Base-by-base conservation (phyloP, 495 filamentous ascomycete genomes). In the Tirmania nivea region DNA sequence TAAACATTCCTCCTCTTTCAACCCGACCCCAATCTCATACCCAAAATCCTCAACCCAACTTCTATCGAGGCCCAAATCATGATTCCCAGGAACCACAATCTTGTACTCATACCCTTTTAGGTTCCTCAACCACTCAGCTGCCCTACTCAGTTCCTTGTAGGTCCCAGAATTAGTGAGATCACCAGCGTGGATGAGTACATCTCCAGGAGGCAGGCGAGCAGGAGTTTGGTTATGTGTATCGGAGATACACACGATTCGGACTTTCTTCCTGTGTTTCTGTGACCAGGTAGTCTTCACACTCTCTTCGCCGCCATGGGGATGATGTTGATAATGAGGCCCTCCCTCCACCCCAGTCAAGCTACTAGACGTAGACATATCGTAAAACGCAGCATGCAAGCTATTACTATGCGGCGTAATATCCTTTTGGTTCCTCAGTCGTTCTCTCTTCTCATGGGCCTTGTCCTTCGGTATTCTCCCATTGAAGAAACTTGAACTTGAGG, bases 121-220 rank as follows among this genome's bases (percentile, higher is more conserved):
- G 5, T 19, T 19, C 39, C 2, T 19, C 4, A 95, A 71, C 88
- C 88, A 95, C 66, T 88, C 76, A 19, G 94, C 66, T 57, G 83
- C 77, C 34, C 69, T 72, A 70, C 87, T 82, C 47, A 96, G 80
- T 50, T 84, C 79, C 10, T 71, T 69, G 4, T 73, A 70, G 16
- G 75, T 81, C 51, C 89, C 90, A 35, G 71, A 72, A 53, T 84
- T 81, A 50, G 77, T 76, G 55, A 95, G 67, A 65, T 96, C 89
- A 9, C 89, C 89, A 10, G 85, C 84, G 61, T 94, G 89, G 49
- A 96, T 83, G 8, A 96, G 71, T 25, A 95, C 69, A 58, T 95
- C 90, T 19, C 86, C 89, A 20, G 76, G 66, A 0, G 86, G 85
- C 39, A 14, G 12, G 0, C 94, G 67, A 21, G 73, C 71, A 21